A percentile compares a stretch with the other conserved stretches of the same genome.
Conservation (phyloP, 2,329 filamentous ascomycete genomes). For the Scorias spongiosa region DNA sequence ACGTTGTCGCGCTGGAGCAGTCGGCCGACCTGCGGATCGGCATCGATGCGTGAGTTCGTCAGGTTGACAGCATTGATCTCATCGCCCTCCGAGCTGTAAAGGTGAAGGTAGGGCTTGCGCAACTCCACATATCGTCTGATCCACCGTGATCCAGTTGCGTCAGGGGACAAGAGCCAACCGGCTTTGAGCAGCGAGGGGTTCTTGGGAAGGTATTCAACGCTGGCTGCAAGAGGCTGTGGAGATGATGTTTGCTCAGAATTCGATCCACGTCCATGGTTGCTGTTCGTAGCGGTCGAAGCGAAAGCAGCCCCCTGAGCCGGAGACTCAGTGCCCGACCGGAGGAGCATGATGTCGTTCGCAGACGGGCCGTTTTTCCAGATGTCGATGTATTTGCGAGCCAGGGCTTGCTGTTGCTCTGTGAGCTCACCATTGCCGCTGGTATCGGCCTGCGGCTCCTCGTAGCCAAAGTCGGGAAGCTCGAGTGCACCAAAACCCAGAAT, state of each 20-base stretch:
- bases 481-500: conserved; percentile 31
- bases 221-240: conserved; percentile 54
- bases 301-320: conserved; percentile 45
- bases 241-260: conserved; percentile 24
- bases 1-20: conserved; percentile 38
- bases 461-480: conserved; percentile 31
- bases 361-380: conserved; percentile 43
- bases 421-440: conserved; percentile 6
- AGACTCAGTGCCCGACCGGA: conserved; percentile 44
- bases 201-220: conserved; percentile 63
- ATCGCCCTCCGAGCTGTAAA: conserved; percentile 77
- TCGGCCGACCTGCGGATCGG: conserved; percentile 72
- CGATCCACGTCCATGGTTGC: conserved; percentile 6
- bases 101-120: conserved; percentile 76
- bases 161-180: conserved; percentile 70
- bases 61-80: conserved; percentile 83
- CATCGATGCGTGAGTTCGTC: conserved; percentile 78
- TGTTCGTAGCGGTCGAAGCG: conserved; percentile 16
- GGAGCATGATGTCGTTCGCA: conserved; percentile 31
- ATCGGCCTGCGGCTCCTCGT: conserved; percentile 3
- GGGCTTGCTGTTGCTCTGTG: conserved; percentile 21
- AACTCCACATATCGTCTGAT: conserved; percentile 86
- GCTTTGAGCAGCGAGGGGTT: conserved; percentile 61
- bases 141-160: conserved; percentile 68
- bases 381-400: conserved; percentile 40